Evolutionary conservation across 2,329 filamentous ascomycete species (phyloP), one percentile per base, ranked within the genome.

Genomic region (Aspergillus oerlinghausenensis): DNA sequence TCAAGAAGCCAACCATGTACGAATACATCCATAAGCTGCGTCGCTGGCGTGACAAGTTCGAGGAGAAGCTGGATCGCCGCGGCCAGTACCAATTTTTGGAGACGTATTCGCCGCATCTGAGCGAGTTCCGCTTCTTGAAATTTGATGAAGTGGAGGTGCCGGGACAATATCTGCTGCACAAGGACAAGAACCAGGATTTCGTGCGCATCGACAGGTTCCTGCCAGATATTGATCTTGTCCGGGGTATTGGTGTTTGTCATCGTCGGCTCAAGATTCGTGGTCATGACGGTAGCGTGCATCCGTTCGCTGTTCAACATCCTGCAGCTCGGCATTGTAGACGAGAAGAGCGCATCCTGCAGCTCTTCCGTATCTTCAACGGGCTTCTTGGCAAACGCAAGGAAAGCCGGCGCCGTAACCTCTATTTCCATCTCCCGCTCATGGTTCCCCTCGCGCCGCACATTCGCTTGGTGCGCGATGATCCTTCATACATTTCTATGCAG

Each of bases 111-210:
- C 89, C 91, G 50, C 90, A 96, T 68, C 84, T 99, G 47, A 96
- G 91, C 75, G 94, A 97, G 70, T 99, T 99, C 81, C 84, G 91
- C 42, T 99, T 96, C 80, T 88, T 94, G 72, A 97, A 97, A 73
- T 97, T 99, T 65, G 94, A 99, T 69, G 95, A 99, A 67, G 93
- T 99, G 11, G 94, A 99, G 75, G 86, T 99, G 38, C 95, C 95
- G 3, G 94, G 94, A 0, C 94, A 99, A 72, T 99, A 99, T 73
- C 79, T 97, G 61, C 88, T 96, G 70, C 94, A 97, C 77, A 95
- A 94, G 74, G 95, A 99, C 68, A 99, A 97, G 83, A 99, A 99
- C 73, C 92, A 96, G 67, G 94, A 99, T 73, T 99, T 99, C 71
- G 88, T 99, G 63, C 88, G 92, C 49, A 97, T 99, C 63, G 95